Evolutionary conservation across 768 basidiomycete species (phyloP).

Genomic region (Auriscalpium vulgare): DNA sequence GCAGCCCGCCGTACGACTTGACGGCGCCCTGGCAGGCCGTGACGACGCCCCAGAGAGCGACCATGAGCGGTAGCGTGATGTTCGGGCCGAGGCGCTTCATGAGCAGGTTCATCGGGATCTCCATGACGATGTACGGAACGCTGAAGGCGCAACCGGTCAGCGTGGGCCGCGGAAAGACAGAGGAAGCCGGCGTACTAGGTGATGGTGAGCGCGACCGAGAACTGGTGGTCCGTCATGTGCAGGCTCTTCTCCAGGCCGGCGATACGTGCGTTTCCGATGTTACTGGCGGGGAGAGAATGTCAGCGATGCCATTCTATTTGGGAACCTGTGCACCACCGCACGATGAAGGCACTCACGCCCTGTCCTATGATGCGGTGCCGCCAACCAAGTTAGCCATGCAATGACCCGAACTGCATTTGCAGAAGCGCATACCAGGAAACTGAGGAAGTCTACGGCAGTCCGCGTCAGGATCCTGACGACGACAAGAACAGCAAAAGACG

Average conservation of each 20-base stretch:
- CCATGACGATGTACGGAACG: conserved; percentile 20
- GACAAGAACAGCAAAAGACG: background rate
- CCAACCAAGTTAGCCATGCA: background rate
- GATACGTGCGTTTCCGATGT: conserved; percentile 24
- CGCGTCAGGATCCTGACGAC: background rate
- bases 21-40: conserved; percentile 51
- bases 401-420: background rate
- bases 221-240: conserved; percentile 24
- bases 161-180: background rate
- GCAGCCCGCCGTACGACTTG: conserved; percentile 43
- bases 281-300: conserved; percentile 4
- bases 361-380: conserved; percentile 1
- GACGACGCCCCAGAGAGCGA: conserved; percentile 63
- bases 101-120: conserved; percentile 19
- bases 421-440: conserved; percentile 9
- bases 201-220: conserved; percentile 11
- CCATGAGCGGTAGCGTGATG: conserved; percentile 53
- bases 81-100: conserved; percentile 43
- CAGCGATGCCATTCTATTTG: background rate
- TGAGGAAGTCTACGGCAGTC: conserved; percentile 3
- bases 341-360: conserved; percentile 4
- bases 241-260: conserved; percentile 25
- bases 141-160: conserved; percentile 6
- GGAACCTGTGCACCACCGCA: too few species aligned
- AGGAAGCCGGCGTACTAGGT: conserved; percentile 1